Evolutionary conservation across 345 rosid species (phyloP), one percentile per base, ranked within the genome.

Genomic region (Microthlaspi erraticum): DNA sequence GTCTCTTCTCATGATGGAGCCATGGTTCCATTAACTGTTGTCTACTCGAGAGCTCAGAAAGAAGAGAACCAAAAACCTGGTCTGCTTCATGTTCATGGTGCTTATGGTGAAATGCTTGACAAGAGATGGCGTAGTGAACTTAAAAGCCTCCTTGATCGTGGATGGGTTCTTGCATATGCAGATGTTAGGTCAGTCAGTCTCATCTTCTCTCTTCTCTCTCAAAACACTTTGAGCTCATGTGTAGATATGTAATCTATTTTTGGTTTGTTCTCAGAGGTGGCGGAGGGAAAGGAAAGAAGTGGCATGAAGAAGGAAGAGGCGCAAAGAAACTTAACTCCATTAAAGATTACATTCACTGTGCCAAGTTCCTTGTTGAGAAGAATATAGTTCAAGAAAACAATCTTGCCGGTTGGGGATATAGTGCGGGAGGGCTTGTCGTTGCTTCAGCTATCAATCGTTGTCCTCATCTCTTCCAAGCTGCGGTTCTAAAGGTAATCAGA

Each of bases 61-160:
- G 76, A 70, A 52, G 82, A 72, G 48, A 84, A 70, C 33, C 44
- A 43, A 71, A 87, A 77, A 46, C 89, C 96, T 39, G 96, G 95
- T 34, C 78, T 94, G 61, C 91, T 94, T 78, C 93, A 86, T 60
- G 98, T 91, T 19, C 97, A 94, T 76, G 97, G 99, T 81, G 97
- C 99, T 77, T 91, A 86, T 65, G 98, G 98, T 54, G 98, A 94
- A 81, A 49, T 84, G 51, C 93, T 89, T 12, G 97, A 89, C 77
- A 94, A 94, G 77, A 78, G 97, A 60, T 94, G 98, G 98, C 84
- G 79, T 66, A 83, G 84, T 76, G 99, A 94, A 81, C 77, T 91
- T 72, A 94, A 94, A 79, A 91, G 98, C 83, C 93, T 94, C 51
- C 98, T 94, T 61, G 99, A 91, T 79, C 96, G 98, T 68, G 95